A percentile compares a stretch with the other conserved stretches of the same genome.
phyloP scores from a whole-genome alignment of 225 moss, liverwort and hornwort species.

The Pseudoscleropodium purum region DNA sequence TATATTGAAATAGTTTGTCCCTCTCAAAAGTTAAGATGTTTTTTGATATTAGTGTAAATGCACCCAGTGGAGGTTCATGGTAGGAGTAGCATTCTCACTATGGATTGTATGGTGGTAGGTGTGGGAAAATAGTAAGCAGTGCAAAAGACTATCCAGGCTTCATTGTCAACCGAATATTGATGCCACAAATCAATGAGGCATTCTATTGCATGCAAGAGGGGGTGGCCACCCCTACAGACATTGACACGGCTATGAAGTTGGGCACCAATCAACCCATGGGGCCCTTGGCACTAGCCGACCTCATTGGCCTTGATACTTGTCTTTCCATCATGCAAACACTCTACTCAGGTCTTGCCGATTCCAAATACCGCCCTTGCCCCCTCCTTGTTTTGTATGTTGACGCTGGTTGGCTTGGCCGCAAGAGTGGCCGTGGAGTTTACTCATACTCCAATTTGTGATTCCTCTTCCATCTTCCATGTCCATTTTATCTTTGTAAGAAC shows the following conservation, averaged over 20 bases:
- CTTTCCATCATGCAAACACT: conserved; percentile 71
- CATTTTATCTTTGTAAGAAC: not conserved
- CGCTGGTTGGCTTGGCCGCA: conserved; percentile 79
- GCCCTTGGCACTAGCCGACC: conserved; percentile 64
- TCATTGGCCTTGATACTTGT: conserved; percentile 79
- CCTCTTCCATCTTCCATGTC: too few species aligned
- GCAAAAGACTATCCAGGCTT: conserved; percentile 79
- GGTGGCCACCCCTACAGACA: conserved; percentile 47
- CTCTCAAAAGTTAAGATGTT: not conserved
- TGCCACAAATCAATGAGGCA: conserved; percentile 96
- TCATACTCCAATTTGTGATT: conserved; percentile 30
- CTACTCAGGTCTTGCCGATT: conserved; percentile 52
- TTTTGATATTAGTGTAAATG: not conserved
- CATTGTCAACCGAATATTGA: conserved; percentile 80
- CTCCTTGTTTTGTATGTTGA: conserved; percentile 76
- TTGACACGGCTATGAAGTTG: conserved; percentile 65
- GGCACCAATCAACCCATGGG: conserved; percentile 94
- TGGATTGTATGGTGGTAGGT: conserved; percentile 2
- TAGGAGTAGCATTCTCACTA: not conserved
- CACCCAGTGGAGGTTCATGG: not conserved
- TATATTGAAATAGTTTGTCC: not conserved
- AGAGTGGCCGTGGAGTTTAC: conserved; percentile 70
- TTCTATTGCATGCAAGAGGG: conserved; percentile 73
- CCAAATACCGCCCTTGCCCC: conserved; percentile 74
- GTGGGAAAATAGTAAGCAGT: conserved; percentile 58